Evolutionary conservation across 495 filamentous ascomycete species (phyloP).

Genomic region (Penicillium cataractarum): DNA sequence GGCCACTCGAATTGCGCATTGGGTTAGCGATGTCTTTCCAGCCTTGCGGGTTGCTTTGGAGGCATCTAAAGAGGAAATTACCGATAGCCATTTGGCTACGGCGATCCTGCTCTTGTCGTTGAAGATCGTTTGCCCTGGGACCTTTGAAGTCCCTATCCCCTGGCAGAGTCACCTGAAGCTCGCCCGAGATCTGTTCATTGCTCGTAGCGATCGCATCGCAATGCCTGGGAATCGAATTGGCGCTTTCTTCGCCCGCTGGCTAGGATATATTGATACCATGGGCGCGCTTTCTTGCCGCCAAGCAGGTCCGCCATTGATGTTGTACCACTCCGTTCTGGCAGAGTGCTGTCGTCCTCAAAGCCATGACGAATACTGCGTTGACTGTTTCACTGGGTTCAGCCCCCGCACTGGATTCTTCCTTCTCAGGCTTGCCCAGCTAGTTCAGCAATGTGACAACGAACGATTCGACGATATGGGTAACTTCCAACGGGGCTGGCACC

Average conservation of each 20-base stretch:
- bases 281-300: slow-evolving; percentile 74
- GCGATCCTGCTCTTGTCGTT: slow-evolving; percentile 86
- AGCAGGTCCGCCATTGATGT: slow-evolving; percentile 56
- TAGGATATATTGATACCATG: slow-evolving; percentile 82
- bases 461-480: slow-evolving; percentile 62
- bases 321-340: slow-evolving; percentile 60
- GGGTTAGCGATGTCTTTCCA: slow-evolving; percentile 79
- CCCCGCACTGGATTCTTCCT: slow-evolving; percentile 71
- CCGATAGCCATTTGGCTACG: slow-evolving; percentile 76
- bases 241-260: slow-evolving; percentile 84
- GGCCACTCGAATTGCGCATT: slow-evolving; percentile 73
- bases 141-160: slow-evolving; percentile 70
- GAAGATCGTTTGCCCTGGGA: slow-evolving; percentile 82
- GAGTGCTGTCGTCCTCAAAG: slow-evolving; percentile 38
- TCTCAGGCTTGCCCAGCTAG: slow-evolving; percentile 72
- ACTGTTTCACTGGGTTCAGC: slow-evolving; percentile 83
- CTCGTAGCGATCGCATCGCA: slow-evolving; percentile 59
- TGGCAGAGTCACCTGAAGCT: slow-evolving; percentile 82
- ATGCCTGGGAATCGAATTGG: slow-evolving; percentile 65
- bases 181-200: slow-evolving; percentile 74
- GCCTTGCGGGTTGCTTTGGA: slow-evolving; percentile 69
- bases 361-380: slow-evolving; percentile 64
- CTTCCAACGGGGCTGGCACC: slow-evolving; percentile 59
- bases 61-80: slow-evolving; percentile 59
- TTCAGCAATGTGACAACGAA: slow-evolving; percentile 68